phyloP scores from a whole-genome alignment of 768 basidiomycete genomes.

The Phanerochaete sordida region DNA sequence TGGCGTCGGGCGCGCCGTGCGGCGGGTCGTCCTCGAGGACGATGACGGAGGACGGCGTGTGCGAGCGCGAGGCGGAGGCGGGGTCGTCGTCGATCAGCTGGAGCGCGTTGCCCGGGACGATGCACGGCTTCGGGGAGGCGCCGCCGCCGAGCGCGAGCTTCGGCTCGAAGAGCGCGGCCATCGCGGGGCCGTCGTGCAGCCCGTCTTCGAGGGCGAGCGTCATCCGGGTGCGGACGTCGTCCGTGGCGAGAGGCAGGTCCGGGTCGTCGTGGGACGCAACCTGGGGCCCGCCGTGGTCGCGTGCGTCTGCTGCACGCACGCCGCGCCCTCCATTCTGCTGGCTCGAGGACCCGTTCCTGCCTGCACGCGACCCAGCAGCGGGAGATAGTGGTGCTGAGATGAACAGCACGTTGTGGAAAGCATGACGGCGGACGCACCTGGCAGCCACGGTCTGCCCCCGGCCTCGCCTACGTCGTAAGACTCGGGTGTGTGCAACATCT shows the following conservation, averaged over 20 bases:
- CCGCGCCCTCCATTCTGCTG: constrained; percentile 1
- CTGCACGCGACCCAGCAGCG: not conserved
- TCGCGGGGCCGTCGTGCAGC: constrained; percentile 11
- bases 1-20: not conserved
- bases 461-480: not conserved
- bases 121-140: constrained; percentile 27
- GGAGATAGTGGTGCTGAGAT: not conserved
- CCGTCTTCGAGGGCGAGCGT: constrained; percentile 15
- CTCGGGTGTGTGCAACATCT: constrained; percentile 5
- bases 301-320: not conserved
- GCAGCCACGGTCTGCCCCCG: not conserved
- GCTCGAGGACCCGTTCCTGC: not conserved
- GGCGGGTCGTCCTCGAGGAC: constrained; percentile 12
- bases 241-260: constrained; percentile 3
- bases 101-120: constrained; percentile 31
- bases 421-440: constrained; percentile 2
- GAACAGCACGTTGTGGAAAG: not conserved
- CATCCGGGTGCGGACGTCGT: constrained; percentile 13
- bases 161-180: constrained; percentile 19
- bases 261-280: constrained; percentile 4
- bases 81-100: constrained; percentile 31
- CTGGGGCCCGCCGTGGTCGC: constrained; percentile 1
- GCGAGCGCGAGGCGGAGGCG: constrained; percentile 19
- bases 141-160: constrained; percentile 21
- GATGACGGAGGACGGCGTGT: constrained; percentile 22